Conservation (phyloP, 139 green algal genomes). For the Tetraselmis chui region DNA sequence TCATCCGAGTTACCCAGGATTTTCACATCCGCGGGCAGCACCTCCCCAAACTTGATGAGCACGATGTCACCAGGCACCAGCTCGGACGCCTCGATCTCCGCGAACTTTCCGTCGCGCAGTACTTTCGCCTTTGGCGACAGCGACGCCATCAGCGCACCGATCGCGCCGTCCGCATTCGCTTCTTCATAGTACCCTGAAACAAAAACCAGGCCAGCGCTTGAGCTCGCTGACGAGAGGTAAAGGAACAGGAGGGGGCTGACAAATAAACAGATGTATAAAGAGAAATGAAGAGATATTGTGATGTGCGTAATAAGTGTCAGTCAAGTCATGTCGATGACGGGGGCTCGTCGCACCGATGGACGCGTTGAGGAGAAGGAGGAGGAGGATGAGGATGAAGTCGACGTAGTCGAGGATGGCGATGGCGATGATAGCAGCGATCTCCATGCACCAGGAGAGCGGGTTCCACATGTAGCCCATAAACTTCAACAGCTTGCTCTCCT, state of each 20-base stretch:
- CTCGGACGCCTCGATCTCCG: conserved; percentile 43
- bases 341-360: conserved; percentile 42
- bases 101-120: conserved; percentile 43
- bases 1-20: conserved; percentile 46
- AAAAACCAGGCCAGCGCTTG: too few species aligned
- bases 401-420: conserved; percentile 74
- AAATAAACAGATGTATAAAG: conserved; percentile 17
- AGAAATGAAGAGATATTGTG: conserved; percentile 23
- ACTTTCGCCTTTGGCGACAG: conserved; percentile 64
- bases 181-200: conserved; percentile 41
- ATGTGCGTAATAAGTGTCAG: conserved; percentile 16
- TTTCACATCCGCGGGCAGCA: conserved; percentile 82
- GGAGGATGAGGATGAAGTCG: conserved; percentile 61
- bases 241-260: too few species aligned
- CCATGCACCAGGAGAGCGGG: conserved; percentile 78
- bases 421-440: conserved; percentile 73
- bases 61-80: conserved; percentile 79
- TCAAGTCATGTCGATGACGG: conserved; percentile 50
- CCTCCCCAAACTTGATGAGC: conserved; percentile 66
- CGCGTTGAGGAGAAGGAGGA: conserved; percentile 33
- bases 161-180: conserved; percentile 69
- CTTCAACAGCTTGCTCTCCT: conserved; percentile 27
- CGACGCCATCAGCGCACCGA: conserved; percentile 70
- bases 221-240: too few species aligned
- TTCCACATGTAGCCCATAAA: conserved; percentile 76